Base-by-base conservation (phyloP, 441 rosid species). In the Adansonia rubrostipa region DNA sequence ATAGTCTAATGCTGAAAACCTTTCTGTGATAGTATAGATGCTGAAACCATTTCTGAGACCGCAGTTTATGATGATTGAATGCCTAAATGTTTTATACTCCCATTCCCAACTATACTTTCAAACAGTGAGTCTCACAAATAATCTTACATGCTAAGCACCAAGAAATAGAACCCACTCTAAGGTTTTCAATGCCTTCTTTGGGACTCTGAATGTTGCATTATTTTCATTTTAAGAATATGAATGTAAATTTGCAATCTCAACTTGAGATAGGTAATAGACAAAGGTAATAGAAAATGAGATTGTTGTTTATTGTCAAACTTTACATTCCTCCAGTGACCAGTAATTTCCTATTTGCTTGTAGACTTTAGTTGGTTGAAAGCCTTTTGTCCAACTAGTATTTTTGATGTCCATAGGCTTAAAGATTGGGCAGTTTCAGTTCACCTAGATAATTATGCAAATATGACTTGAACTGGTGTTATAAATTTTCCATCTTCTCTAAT, bases 11-110 rank as follows among this genome's bases (percentile, higher is more conserved):
- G 24, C 48, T 54, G 28, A 54, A 71, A 53, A 2, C 9, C 48
- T 36, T 14, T 63, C 2, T 62, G 67, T 13, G 19, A 28, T 62
- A 33, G 6, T 62, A 28, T 62, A 62, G 67, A 28, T 62, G 44
- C 10, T 33, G 45, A 28, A 63, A 63, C 20, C 51, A 9, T 51
- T 51, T 53, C 19, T 51, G 45, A 33, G 20, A 53, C 6, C 5
- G 4, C 47, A 33, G 33, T 71, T 71, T 72, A 54, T 54, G 50
- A 17, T 53, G 36, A 72, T 56, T 8, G 28, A 64, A 74, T 81
- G 65, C 36, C 42, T 45, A 63, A 28, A 63, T 63, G 68, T 45
- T 33, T 63, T 33, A 15, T 33, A 10, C n/a, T 71, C 54, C 47
- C 15, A 53, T 72, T 72, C 40, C 51, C 54, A 17, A n/a, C 40